Percentiles rank a stretch among this genome's conserved stretches.
Conservation (phyloP, 2,329 filamentous ascomycete genomes). For the Colletotrichum sp. region DNA sequence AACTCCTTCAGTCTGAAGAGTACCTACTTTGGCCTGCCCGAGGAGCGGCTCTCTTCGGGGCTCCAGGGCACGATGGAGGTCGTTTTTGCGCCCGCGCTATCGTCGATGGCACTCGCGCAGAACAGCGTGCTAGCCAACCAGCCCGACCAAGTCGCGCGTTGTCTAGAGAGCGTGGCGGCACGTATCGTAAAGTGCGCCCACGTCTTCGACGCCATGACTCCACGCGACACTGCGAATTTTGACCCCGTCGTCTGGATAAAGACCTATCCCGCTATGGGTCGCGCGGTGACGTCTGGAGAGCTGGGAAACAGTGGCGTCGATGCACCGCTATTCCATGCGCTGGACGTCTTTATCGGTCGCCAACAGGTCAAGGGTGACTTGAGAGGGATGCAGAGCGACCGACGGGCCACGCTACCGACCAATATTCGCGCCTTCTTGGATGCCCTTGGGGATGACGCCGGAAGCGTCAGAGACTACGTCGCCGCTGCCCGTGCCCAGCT, state of each 20-base stretch:
- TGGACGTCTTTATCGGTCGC: conserved; percentile 8
- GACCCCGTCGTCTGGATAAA: conserved; percentile 19
- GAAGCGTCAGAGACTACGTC: conserved; percentile 5
- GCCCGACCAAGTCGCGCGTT: background rate
- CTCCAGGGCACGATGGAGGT: conserved; percentile 12
- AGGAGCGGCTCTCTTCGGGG: conserved; percentile 10
- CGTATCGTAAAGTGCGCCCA: background rate
- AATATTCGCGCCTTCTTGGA: conserved; percentile 10
- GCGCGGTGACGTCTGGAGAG: conserved; percentile 2
- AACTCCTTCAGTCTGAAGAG: background rate
- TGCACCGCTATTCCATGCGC: conserved; percentile 11
- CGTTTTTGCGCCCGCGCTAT: conserved; percentile 7
- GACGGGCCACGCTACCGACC: conserved; percentile 6
- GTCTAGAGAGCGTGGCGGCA: conserved; percentile 7
- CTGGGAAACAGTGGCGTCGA: conserved; percentile 15
- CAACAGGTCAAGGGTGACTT: conserved; percentile 6
- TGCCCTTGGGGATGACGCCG: background rate
- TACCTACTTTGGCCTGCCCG: conserved; percentile 8
- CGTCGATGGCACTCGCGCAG: conserved; percentile 8
- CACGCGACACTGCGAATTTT: conserved; percentile 4
- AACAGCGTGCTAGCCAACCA: conserved; percentile 5
- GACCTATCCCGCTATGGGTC: conserved; percentile 16
- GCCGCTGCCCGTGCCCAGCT: background rate
- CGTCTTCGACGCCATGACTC: conserved; percentile 12
- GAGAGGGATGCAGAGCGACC: conserved; percentile 8